Base-by-base conservation (phyloP, 192 early-diverging fungal genomes). In the Gryganskiella cystojenkinii region DNA sequence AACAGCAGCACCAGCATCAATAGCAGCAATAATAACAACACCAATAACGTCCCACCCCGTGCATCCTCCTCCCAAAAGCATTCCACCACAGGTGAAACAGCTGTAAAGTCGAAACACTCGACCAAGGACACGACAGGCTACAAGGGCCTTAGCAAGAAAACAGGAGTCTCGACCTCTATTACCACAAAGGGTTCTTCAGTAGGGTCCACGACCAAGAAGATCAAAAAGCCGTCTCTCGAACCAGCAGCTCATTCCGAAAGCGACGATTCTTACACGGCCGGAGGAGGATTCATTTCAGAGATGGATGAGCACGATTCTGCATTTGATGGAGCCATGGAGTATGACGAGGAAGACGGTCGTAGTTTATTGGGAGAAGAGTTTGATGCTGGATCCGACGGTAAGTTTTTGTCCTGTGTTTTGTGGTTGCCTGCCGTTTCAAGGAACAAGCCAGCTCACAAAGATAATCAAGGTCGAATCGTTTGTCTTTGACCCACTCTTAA, bases 281-380 rank as follows among this genome's bases (percentile, higher is more conserved):
- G 74, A 22, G 74, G 74, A 13, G 66, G 67, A 27, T 68, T 78
- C 45, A 69, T 69, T 27, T 78, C 74, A 31, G 74, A 78, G 44
- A 78, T 78, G 74, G 74, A 78, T 24, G 74, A 78, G 31, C 74
- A 78, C 20, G 74, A 78, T 50, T 78, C 67, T 2, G 74, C 67
- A 25, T 78, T 78, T 44, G 74, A 78, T 30, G 74, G 74, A 3
- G 74, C 66, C 0, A 78, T 78, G 67, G 74, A 78, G 25, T 78
- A 78, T 25, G 74, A 78, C 25, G 74, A 62, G 4, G 74, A 78
- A 34, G 74, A 78, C 28, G 74, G 74, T 22, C 66, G 66, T 35
- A 78, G 74, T 45, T 56, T 78, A 22, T 30, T 78, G 0, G 74
- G 74, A 10, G 74, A 78, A 14, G 74, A 78, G 47, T 78, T 78